phyloP scores from a whole-genome alignment of 768 basidiomycete species.

The Favolaschia claudopus region DNA sequence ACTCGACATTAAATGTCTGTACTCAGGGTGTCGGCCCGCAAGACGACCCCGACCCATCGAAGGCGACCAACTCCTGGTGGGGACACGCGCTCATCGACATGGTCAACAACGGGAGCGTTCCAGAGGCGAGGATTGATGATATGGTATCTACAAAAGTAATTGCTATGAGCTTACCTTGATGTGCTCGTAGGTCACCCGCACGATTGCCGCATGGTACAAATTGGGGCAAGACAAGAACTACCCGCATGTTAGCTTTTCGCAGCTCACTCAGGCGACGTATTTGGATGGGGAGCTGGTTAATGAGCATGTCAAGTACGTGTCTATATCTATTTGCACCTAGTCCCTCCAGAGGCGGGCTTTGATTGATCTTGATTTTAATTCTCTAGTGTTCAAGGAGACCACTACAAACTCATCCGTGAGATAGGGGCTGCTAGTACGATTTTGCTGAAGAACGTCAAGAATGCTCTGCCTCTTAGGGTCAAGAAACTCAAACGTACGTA shows the following conservation, averaged over 20 bases:
- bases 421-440: constrained; percentile 70
- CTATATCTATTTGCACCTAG: too few species aligned
- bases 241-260: constrained; percentile 22
- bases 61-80: constrained; percentile 30
- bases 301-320: constrained; percentile 25
- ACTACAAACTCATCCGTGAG: constrained; percentile 55
- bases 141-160: constrained; percentile 46
- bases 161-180: background rate
- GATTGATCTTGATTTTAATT: background rate
- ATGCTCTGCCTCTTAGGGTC: constrained; percentile 48
- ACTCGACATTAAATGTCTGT: background rate
- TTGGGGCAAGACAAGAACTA: constrained; percentile 31
- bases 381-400: background rate
- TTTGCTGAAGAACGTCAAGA: constrained; percentile 63
- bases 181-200: constrained; percentile 46
- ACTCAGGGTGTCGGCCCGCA: constrained; percentile 13
- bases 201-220: constrained; percentile 53
- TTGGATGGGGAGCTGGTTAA: constrained; percentile 19
- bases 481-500: constrained; percentile 43
- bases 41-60: constrained; percentile 22
- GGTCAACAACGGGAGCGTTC: constrained; percentile 58
- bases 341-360: too few species aligned
- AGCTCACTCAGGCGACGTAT: constrained; percentile 22
- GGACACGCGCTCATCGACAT: constrained; percentile 39
- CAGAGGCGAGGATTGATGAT: constrained; percentile 55